Evolutionary conservation across 1,284 basidiomycete genomes (phyloP), one percentile per base, ranked within the genome.

Genomic region (Fistulinella staudtii): DNA sequence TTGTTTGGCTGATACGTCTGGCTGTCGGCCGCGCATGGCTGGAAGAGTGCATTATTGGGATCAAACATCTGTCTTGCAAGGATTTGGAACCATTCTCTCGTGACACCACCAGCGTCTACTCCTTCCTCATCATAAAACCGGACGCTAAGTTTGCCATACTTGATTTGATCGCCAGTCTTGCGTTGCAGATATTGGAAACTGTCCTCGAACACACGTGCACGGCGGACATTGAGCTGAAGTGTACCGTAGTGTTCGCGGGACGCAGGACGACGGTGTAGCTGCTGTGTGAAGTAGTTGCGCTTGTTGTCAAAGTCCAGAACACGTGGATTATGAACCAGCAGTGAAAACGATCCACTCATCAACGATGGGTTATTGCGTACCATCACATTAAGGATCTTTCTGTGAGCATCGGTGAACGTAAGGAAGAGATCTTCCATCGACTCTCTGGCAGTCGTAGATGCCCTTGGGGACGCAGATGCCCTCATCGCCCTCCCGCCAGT

Each of bases 281-380:
- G 93, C 67, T 98, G 95, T 52, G 83, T 89, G 74, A 99, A 99
- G 74, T 95, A 99, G 61, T 94, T 96, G 43, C 96, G 84, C 73
- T 99, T 99, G 82, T 99, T 99, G 75, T 99, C 96, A 66, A 99
- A 99, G 74, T 99, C 96, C 48, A 99, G 80, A 20, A 99, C 93
- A 35, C 92, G 86, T 39, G 96, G 88, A 60, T 99, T 99, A 67
- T 94, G 85, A 27, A 99, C 89, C 45, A 99, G 77, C 3, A 99
- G 76, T 13, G 94, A 93, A 76, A 99, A 99, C 1, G 93, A 96
- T 10, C 96, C 96, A 53, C 91, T 93, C 90, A 99, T 95, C 29
- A 99, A 71, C 1, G 93, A 92, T 2, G 96, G 96, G 61, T 98
- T 97, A 66, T 94, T 97, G 47, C 95, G 87, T 27, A 99, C 95